phyloP scores from a whole-genome alignment of 2,329 filamentous ascomycete species.

The Neopestalotiopsis sp. region DNA sequence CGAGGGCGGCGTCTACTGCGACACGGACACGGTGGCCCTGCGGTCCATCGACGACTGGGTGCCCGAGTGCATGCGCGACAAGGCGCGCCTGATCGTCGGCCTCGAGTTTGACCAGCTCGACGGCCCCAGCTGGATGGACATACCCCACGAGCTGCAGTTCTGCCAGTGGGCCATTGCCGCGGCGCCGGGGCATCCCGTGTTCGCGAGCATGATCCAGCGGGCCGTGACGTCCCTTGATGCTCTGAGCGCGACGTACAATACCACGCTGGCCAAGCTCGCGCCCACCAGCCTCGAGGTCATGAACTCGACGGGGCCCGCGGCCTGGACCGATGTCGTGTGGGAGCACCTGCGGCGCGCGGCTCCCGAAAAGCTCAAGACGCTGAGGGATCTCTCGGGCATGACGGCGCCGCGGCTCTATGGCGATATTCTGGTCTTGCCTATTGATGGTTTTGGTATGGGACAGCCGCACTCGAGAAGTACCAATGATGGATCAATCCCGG shows the following conservation, averaged over 20 bases:
- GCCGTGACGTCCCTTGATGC: slow-evolving; percentile 30
- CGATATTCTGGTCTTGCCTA: slow-evolving; percentile 32
- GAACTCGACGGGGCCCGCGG: slow-evolving; percentile 39
- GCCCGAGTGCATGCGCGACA: slow-evolving; percentile 41
- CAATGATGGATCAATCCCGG: slow-evolving; percentile 32
- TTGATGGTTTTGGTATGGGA: slow-evolving; percentile 34
- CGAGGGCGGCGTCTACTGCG: slow-evolving; percentile 61
- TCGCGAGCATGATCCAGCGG: slow-evolving; percentile 31
- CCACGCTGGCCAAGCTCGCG: slow-evolving; percentile 22
- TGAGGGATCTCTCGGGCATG: slow-evolving; percentile 23
- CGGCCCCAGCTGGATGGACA: slow-evolving; percentile 33
- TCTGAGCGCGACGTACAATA: slow-evolving; percentile 20
- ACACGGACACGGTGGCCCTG: slow-evolving; percentile 49
- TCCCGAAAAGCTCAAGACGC: slow-evolving; percentile 22
- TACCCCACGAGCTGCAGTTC: slow-evolving; percentile 37
- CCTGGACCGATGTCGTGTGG: slow-evolving; percentile 39
- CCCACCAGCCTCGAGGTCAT: slow-evolving; percentile 36
- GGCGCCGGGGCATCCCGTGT: slow-evolving; percentile 37
- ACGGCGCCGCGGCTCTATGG: slow-evolving; percentile 22
- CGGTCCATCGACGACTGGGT: slow-evolving; percentile 56
- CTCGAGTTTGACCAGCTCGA: slow-evolving; percentile 39
- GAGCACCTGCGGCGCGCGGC: slow-evolving; percentile 32
- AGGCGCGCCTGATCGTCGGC: slow-evolving; percentile 34
- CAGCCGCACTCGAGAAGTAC: slow-evolving; percentile 34
- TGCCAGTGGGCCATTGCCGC: slow-evolving; percentile 44